Percentiles rank a stretch among this genome's conserved stretches.
Evolutionary conservation across 768 basidiomycete genomes (phyloP).

Genomic region (Termitomyces sp.): DNA sequence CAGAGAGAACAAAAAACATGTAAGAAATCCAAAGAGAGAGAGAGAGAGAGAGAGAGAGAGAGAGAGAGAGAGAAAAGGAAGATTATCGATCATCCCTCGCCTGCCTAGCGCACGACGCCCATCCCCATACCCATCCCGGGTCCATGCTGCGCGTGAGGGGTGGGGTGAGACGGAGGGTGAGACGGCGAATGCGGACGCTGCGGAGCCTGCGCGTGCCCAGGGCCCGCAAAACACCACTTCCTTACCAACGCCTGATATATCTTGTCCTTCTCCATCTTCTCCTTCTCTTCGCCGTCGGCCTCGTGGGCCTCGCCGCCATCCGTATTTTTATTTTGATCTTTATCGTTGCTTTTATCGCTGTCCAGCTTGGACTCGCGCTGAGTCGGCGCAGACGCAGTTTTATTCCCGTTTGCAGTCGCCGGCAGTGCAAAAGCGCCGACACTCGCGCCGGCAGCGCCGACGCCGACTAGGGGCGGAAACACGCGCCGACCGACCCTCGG

Average conservation of each 20-base stretch:
- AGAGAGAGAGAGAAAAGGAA: background rate
- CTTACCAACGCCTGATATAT: constrained; percentile 56
- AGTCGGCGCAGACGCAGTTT: background rate
- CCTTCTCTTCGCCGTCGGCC: no score
- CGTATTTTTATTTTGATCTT: background rate
- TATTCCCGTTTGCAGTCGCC: background rate
- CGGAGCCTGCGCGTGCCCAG: background rate
- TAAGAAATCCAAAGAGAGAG: background rate
- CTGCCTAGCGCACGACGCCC: background rate
- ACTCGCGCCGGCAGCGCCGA: background rate
- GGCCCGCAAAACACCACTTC: constrained; percentile 62
- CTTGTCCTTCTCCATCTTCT: constrained; percentile 15
- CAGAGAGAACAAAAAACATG: background rate
- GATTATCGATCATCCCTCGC: background rate
- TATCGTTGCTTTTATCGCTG: background rate
- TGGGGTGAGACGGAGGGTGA: background rate
- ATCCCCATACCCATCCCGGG: background rate
- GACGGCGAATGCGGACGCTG: background rate
- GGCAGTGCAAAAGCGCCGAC: background rate
- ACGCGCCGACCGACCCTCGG: background rate
- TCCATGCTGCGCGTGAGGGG: background rate
- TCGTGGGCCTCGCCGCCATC: background rate
- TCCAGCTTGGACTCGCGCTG: background rate
- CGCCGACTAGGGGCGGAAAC: background rate
- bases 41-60: background rate